Conservation (phyloP, 495 filamentous ascomycete genomes). For the Durotheca rogersii region DNA sequence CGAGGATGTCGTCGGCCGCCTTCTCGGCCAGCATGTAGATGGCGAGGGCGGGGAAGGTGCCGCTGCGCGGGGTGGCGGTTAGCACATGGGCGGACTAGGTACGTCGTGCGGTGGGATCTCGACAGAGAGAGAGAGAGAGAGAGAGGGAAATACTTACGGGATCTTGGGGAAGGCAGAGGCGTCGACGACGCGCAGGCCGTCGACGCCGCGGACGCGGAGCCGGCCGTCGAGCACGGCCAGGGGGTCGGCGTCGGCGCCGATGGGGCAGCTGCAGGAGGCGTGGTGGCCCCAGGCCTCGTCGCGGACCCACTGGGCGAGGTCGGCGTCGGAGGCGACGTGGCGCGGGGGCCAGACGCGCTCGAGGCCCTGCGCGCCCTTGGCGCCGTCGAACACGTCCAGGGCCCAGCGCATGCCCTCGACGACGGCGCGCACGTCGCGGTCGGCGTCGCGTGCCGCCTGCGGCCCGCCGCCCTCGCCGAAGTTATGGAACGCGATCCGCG, state of each 20-base stretch:
- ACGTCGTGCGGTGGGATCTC: too few relatives aligned
- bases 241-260: conserved; percentile 55
- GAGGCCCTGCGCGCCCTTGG: conserved; percentile 46
- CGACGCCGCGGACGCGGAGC: conserved; percentile 58
- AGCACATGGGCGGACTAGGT: too few relatives aligned
- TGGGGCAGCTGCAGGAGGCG: conserved; percentile 58
- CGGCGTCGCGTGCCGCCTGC: conserved; percentile 16
- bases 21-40: conserved; percentile 60
- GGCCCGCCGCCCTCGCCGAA: conserved; percentile 43
- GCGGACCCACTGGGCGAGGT: conserved; percentile 52
- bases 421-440: conserved; percentile 42
- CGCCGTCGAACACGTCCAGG: conserved; percentile 41
- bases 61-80: too few relatives aligned
- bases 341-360: conserved; percentile 51
- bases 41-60: conserved; percentile 48
- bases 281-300: conserved; percentile 61
- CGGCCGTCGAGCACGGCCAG: conserved; percentile 59
- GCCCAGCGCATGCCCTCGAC: conserved; percentile 47
- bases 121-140: too few relatives aligned
- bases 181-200: conserved; percentile 63
- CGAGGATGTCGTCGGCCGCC: conserved; percentile 54
- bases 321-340: conserved; percentile 40
- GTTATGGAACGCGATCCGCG: conserved; percentile 57
- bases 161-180: conserved; percentile 56
- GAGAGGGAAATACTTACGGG: conserved; percentile 29